Base-by-base conservation (phyloP, 179 eudicot species). In the Camellia oleifera region DNA sequence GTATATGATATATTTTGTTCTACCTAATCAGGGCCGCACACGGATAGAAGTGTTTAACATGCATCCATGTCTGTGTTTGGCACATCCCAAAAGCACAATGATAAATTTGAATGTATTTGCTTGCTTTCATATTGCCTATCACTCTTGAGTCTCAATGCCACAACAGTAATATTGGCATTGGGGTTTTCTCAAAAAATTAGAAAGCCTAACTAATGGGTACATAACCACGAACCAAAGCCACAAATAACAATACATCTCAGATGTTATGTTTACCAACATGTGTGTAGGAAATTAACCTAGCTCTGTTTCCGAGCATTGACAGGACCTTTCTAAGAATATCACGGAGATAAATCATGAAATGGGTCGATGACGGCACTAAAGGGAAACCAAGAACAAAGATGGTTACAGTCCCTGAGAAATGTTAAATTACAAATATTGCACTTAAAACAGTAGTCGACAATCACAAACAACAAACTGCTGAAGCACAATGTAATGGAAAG, bases 201-300 rank as follows among this genome's bases (percentile, higher is more conserved):
- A n/a, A 44, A 5, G 18, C 69, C 57, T 4, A 20, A 44, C 18
- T 18, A 10, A 62, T 20, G 54, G 46, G 52, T 32, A 18, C 45
- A 40, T 61, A 44, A 42, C 69, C 69, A 18, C 66, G 46, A 45
- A 50, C 44, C 57, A 45, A 76, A 74, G 46, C 6, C 5, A 6
- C 64, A 45, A 58, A 44, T n/a, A 14, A 40, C 14, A 57, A 74
- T 15, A 42, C 5, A 63, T 75, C 42, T 75, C 78, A 75, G 64
- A 75, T 58, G 1, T 58, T 75, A 17, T 14, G 17, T 67, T 9
- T 13, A 67, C 9, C 46, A 42, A 7, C 40, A 65, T 1, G 40
- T 32, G 40, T 32, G 40, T 32, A 32, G 40, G 40, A 32, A 32
- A 32, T 32, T 1, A 32, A 32, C 40, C 40, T 32, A 32, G 40